phyloP scores from a whole-genome alignment of 2,329 filamentous ascomycete species.

The Alternaria triticimaculans region DNA sequence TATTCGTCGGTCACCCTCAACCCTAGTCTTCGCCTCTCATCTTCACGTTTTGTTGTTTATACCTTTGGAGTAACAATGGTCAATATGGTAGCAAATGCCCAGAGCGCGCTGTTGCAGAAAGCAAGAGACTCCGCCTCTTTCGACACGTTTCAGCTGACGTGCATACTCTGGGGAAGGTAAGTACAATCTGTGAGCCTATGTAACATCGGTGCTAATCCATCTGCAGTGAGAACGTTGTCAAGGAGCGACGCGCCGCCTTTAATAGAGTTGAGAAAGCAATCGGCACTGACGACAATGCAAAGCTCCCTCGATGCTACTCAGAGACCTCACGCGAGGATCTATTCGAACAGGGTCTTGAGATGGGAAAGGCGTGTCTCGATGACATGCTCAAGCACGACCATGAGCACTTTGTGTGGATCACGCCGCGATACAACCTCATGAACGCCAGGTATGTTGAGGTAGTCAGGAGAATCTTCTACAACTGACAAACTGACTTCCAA shows the following conservation, averaged over 20 bases:
- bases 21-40: background rate
- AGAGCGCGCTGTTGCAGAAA: slow-evolving; percentile 14
- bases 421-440: slow-evolving; percentile 18
- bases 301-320: slow-evolving; percentile 32
- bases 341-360: slow-evolving; percentile 30
- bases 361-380: slow-evolving; percentile 30
- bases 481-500: background rate
- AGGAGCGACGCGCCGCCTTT: slow-evolving; percentile 22
- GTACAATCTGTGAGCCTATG: background rate
- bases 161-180: slow-evolving; percentile 5
- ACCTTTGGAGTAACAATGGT: background rate
- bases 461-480: no score
- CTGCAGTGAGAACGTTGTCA: slow-evolving; percentile 13
- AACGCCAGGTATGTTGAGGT: slow-evolving; percentile 15
- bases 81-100: slow-evolving; percentile 3
- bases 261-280: slow-evolving; percentile 20
- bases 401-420: slow-evolving; percentile 26
- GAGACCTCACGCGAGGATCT: slow-evolving; percentile 30
- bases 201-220: background rate
- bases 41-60: background rate
- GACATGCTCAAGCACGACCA: slow-evolving; percentile 27
- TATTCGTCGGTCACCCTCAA: background rate
- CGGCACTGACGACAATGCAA: slow-evolving; percentile 20
- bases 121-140: slow-evolving; percentile 16
- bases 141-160: slow-evolving; percentile 7